Percentiles rank a stretch among this genome's conserved stretches.
These are phyloP conservation scores for Podospora conica DNA, from an alignment of 495 filamentous ascomycete species.

Conservation along the genomic window DNA sequence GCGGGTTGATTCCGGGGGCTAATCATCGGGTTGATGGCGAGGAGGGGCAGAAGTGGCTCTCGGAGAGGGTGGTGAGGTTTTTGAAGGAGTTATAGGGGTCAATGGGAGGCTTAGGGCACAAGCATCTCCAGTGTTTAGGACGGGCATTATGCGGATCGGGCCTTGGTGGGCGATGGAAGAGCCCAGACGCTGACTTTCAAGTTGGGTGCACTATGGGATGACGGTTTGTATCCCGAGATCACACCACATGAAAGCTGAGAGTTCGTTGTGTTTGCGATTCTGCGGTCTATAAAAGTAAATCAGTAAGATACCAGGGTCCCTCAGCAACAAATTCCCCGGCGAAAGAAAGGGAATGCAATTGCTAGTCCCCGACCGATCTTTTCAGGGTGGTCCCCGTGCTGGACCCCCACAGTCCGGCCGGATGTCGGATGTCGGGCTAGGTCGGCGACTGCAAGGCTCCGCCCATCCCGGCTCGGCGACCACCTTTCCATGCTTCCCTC, in stretches of 20 bases:
- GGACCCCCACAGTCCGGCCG: neutral
- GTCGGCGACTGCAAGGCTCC: neutral
- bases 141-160: neutral
- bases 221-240: no score
- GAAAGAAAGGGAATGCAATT: neutral
- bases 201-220: no score
- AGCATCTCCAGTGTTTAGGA: neutral
- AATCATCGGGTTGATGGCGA: slow-evolving; percentile 37
- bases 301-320: no score
- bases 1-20: slow-evolving; percentile 39
- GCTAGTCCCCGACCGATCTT: neutral
- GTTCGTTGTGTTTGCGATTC: neutral
- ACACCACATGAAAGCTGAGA: no score
- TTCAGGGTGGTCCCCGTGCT: neutral
- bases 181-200: no score
- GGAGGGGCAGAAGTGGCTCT: slow-evolving; percentile 33
- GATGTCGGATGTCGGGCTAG: neutral
- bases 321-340: neutral
- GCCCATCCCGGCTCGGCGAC: neutral
- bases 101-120: neutral
- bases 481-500: neutral
- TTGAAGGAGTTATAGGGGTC: slow-evolving; percentile 22
- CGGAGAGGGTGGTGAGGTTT: slow-evolving; percentile 33
- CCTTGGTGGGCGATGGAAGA: neutral
- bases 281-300: no score